Evolutionary conservation across 2,329 filamentous ascomycete genomes (phyloP).

Genomic region (Paraconiothyrium brasiliense): DNA sequence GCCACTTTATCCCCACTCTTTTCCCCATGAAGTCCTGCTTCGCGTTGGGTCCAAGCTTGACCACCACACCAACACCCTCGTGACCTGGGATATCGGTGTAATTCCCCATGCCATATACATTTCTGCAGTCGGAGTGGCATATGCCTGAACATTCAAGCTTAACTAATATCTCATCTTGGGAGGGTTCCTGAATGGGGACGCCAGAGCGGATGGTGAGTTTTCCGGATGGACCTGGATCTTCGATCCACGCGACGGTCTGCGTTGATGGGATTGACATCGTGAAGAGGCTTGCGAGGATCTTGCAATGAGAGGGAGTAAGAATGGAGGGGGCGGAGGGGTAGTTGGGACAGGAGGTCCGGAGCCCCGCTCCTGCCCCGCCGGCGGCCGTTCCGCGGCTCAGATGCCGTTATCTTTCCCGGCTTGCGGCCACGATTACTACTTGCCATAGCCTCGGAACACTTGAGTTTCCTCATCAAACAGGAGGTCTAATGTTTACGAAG

Average conservation of each 20-base stretch:
- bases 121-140: constrained; percentile 60
- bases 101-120: constrained; percentile 53
- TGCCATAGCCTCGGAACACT: neutral
- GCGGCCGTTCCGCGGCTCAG: constrained; percentile 3
- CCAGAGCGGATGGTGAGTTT: constrained; percentile 48
- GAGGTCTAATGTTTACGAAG: neutral
- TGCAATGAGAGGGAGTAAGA: constrained; percentile 1
- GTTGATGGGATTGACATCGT: constrained; percentile 35
- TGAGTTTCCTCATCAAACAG: neutral
- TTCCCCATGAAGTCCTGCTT: constrained; percentile 40
- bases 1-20: constrained; percentile 57
- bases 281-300: neutral
- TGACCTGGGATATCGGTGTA: constrained; percentile 60
- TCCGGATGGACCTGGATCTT: constrained; percentile 46
- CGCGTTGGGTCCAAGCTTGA: constrained; percentile 45
- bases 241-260: constrained; percentile 51
- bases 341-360: constrained; percentile 1
- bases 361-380: constrained; percentile 18
- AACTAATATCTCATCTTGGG: constrained; percentile 54
- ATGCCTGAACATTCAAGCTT: constrained; percentile 60
- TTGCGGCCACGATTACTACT: neutral
- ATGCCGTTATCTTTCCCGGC: constrained; percentile 4
- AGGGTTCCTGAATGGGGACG: constrained; percentile 50
- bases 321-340: constrained; percentile 5
- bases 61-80: constrained; percentile 57